Percentiles rank a stretch among this genome's conserved stretches.
These are phyloP conservation scores for Mikania micrantha DNA, from an alignment of 129 eudicot species.

Conservation along the genomic window DNA sequence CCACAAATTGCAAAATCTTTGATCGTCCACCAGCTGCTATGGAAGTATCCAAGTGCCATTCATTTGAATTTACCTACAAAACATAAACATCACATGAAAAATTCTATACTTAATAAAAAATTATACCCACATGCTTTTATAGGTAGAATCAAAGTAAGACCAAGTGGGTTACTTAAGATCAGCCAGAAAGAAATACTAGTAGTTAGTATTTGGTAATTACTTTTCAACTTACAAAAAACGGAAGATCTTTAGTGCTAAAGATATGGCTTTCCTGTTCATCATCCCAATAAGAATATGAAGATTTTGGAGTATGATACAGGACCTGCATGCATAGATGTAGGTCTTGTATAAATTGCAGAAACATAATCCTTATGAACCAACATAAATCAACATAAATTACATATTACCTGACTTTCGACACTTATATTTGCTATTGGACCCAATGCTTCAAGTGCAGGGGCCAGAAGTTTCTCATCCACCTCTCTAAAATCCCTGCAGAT, in stretches of 20 bases:
- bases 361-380: not conserved
- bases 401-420: slow-evolving; percentile 83
- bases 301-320: slow-evolving; percentile 91
- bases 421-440: slow-evolving; percentile 74
- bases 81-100: not conserved
- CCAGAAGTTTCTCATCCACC: slow-evolving; percentile 63
- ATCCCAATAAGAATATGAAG: slow-evolving; percentile 88
- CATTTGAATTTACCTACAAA: slow-evolving; percentile 90
- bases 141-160: not conserved
- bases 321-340: slow-evolving; percentile 50
- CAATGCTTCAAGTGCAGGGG: slow-evolving; percentile 63
- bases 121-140: not conserved
- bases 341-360: slow-evolving; percentile 7
- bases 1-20: slow-evolving; percentile 90
- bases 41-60: slow-evolving; percentile 99
- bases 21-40: slow-evolving; percentile 93
- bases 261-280: slow-evolving; percentile 53
- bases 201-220: not conserved
- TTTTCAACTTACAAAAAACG: slow-evolving; percentile 80
- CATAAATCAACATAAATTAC: not conserved
- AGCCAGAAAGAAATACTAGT: not conserved
- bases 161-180: not conserved
- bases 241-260: slow-evolving; percentile 80
- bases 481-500: slow-evolving; percentile 73
- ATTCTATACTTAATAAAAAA: not conserved